Evolutionary conservation across 202 grass and related monocot species (phyloP).

Genomic region (Dendrocalamus latiflorus): DNA sequence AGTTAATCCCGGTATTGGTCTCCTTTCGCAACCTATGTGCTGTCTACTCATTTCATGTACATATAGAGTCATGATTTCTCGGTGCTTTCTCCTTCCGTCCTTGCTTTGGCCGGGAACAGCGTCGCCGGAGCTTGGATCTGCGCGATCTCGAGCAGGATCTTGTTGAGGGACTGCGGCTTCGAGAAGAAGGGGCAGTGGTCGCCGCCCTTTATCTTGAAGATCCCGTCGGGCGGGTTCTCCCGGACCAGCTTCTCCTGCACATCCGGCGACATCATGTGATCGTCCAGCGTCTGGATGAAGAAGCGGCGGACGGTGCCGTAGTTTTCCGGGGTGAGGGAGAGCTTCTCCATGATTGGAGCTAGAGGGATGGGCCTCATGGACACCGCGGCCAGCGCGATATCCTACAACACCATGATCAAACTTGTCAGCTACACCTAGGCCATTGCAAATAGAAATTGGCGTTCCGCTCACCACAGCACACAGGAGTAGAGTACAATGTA

Average conservation of each 20-base stretch:
- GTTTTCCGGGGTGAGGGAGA: constrained; percentile 69
- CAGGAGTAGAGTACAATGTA: no score
- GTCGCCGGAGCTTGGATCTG: constrained; percentile 41
- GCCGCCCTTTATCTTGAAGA: constrained; percentile 95
- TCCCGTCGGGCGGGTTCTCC: constrained; percentile 66
- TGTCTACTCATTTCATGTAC: constrained; percentile 43
- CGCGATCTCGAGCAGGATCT: constrained; percentile 71
- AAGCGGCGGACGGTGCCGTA: constrained; percentile 60
- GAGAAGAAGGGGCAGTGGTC: constrained; percentile 99
- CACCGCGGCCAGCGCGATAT: constrained; percentile 60
- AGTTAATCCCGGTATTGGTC: neutral
- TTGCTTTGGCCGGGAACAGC: constrained; percentile 8
- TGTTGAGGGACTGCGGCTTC: constrained; percentile 78
- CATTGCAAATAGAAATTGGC: no score
- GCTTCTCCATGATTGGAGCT: constrained; percentile 93
- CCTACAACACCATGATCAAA: constrained; percentile 11
- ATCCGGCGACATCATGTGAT: constrained; percentile 72
- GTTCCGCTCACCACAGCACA: no score
- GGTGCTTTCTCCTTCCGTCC: neutral
- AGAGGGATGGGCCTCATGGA: constrained; percentile 87
- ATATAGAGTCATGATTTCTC: constrained; percentile 40
- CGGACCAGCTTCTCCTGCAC: constrained; percentile 88
- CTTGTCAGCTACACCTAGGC: no score
- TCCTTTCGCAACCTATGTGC: constrained; percentile 40
- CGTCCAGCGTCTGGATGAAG: constrained; percentile 85